Percentiles rank a stretch among this genome's conserved stretches.
Evolutionary conservation across 805 yeast genomes (phyloP).

Genomic region (Metschnikowia borealis): DNA sequence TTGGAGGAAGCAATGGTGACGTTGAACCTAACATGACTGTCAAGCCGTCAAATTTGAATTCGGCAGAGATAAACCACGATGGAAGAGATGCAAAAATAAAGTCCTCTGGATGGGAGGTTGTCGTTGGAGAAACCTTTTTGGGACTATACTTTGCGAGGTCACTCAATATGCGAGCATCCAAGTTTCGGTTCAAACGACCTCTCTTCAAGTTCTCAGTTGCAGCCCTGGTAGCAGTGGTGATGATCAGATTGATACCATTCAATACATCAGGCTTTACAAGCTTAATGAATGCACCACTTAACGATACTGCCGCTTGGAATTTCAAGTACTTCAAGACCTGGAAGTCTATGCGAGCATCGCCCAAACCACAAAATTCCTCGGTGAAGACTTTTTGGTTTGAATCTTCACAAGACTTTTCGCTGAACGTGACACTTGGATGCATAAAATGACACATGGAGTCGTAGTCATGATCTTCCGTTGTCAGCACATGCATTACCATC

Average conservation of each 20-base stretch:
- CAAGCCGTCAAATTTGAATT: slow-evolving; percentile 15
- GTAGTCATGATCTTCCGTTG: slow-evolving; percentile 30
- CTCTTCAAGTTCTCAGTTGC: slow-evolving; percentile 22
- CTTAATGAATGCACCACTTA: slow-evolving; percentile 23
- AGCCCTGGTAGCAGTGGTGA: slow-evolving; percentile 24
- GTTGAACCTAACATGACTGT: slow-evolving; percentile 33
- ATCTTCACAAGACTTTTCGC: slow-evolving; percentile 19
- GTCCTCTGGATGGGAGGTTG: background rate
- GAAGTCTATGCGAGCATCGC: slow-evolving; percentile 19
- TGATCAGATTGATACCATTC: slow-evolving; percentile 28
- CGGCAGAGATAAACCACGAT: slow-evolving; percentile 29
- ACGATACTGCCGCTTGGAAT: slow-evolving; percentile 19
- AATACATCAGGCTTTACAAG: slow-evolving; percentile 29
- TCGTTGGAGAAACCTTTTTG: background rate
- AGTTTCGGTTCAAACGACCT: slow-evolving; percentile 28
- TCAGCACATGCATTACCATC: slow-evolving; percentile 30
- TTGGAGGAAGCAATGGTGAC: slow-evolving; percentile 32
- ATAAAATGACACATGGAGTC: slow-evolving; percentile 32
- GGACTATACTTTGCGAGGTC: slow-evolving; percentile 5
- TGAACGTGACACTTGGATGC: slow-evolving; percentile 29
- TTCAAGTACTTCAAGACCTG: slow-evolving; percentile 28
- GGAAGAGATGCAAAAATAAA: slow-evolving; percentile 27
- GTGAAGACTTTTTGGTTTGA: slow-evolving; percentile 4
- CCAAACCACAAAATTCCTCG: slow-evolving; percentile 23
- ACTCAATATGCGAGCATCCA: slow-evolving; percentile 21